Base-by-base conservation (phyloP, 208 protist genomes). In the Acanthamoeba triangularis region DNA sequence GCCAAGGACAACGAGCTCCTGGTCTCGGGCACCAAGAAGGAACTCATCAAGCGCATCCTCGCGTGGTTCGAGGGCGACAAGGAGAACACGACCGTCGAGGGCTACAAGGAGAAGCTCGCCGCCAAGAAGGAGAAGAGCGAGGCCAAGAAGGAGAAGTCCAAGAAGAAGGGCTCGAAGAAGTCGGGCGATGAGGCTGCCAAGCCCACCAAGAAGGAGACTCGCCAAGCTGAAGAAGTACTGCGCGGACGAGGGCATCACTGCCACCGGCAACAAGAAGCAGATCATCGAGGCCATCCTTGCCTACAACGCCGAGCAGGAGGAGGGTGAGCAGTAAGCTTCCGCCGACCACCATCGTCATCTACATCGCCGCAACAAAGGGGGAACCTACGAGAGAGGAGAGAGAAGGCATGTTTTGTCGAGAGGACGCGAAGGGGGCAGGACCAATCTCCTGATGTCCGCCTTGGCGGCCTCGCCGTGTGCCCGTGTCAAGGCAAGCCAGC, bases 21-120 rank as follows among this genome's bases (percentile, higher is more conserved):
- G 47, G 49, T 63, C 30, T 94, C 91, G 10, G 91, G 91, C 8
- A 63, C 25, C 69, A 94, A 94, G 91, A 94, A 94, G 74, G 91
- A 94, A 1, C 49, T 94, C 20, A 85, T 85, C 91, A 94, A 85
- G 69, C 44, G 91, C 30, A 94, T 94, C 69, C n/a, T 94, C 35
- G 91, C 91, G 33, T 94, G 44, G 47, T 47, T 94, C 54, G 91
- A 94, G 0, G 91, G 91, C 25, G 91, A 94, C 91, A 94, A 94
- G 69, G 91, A 94, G 69, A 94, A 94, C 72, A 85, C 91, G 8
- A 93, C 65, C 30, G 30, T 54, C 56, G 63, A 67, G 54, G 61
- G 61, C 10, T 11, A 37, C 33, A 92, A 67, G 54, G 54, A 23
- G 28, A 65, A 92, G 87, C 14, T 59, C 30, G 72, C 20, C n/a